These are phyloP conservation scores for Pythium phragmitis DNA, from an alignment of 352 stramenopile species.

Conservation along the genomic window DNA sequence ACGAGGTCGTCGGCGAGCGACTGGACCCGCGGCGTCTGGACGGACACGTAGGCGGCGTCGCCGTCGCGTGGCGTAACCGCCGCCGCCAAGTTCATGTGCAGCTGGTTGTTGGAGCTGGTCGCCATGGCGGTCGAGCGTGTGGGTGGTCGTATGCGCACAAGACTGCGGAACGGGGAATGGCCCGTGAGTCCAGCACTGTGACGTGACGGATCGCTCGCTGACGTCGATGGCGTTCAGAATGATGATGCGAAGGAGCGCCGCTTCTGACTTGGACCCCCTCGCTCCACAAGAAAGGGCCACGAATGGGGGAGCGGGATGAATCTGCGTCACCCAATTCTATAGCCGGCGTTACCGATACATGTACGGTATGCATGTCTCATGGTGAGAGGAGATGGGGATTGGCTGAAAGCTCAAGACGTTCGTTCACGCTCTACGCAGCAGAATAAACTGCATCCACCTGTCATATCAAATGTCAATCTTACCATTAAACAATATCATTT, in stretches of 20 bases:
- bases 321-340: too few relatives aligned
- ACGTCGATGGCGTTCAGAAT: too few relatives aligned
- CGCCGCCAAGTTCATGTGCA: constrained; percentile 13
- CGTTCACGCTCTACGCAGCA: too few relatives aligned
- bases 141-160: neutral
- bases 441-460: too few relatives aligned
- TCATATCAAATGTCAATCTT: too few relatives aligned
- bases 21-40: constrained; percentile 21
- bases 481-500: too few relatives aligned
- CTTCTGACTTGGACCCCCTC: too few relatives aligned
- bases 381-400: constrained; percentile 1
- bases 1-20: constrained; percentile 13
- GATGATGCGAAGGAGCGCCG: too few relatives aligned
- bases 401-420: neutral
- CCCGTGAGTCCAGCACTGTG: neutral
- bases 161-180: neutral
- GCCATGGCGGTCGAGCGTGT: constrained; percentile 1
- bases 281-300: neutral
- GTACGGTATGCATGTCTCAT: neutral
- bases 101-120: neutral
- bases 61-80: constrained; percentile 17
- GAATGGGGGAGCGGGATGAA: neutral
- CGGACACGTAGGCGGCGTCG: constrained; percentile 20
- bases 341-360: too few relatives aligned
- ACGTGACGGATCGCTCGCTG: neutral